phyloP scores from a whole-genome alignment of 1,284 basidiomycete species.

The Heterobasidion annosum region DNA sequence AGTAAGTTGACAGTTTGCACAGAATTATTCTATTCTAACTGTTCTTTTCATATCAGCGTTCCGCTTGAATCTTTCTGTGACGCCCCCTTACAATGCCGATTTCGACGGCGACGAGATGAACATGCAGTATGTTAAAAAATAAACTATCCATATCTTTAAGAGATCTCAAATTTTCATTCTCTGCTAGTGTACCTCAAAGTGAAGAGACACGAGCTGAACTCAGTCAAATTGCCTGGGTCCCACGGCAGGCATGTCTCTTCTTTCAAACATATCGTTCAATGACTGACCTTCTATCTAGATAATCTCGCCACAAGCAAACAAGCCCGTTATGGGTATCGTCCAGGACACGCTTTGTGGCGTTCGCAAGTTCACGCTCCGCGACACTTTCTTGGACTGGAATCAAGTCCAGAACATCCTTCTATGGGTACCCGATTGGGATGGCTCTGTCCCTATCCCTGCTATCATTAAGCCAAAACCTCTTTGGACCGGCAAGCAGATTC shows the following conservation, averaged over 20 bases:
- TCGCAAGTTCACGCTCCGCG: slow-evolving; percentile 94
- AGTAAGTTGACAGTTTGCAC: slow-evolving; percentile 46
- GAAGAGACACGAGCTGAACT: slow-evolving; percentile 99
- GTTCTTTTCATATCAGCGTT: slow-evolving; percentile 57
- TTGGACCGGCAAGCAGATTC: slow-evolving; percentile 97
- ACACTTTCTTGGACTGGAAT: slow-evolving; percentile 90
- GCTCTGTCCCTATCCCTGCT: slow-evolving; percentile 84
- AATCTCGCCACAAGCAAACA: slow-evolving; percentile 98
- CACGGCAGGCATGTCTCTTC: slow-evolving; percentile 61
- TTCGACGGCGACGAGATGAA: slow-evolving; percentile 99
- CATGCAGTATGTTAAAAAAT: slow-evolving; percentile 75
- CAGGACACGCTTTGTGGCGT: slow-evolving; percentile 98
- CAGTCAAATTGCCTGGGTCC: slow-evolving; percentile 99
- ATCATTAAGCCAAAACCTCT: slow-evolving; percentile 96
- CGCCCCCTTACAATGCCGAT: slow-evolving; percentile 91
- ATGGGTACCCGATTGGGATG: slow-evolving; percentile 98
- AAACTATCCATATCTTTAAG: not conserved
- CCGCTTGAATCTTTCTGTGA: slow-evolving; percentile 95
- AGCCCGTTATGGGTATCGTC: slow-evolving; percentile 99
- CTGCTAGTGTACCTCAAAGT: slow-evolving; percentile 83
- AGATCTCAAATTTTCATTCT: slow-evolving; percentile 1
- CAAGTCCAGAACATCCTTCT: slow-evolving; percentile 95
- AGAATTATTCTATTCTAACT: not conserved
- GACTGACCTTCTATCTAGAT: slow-evolving; percentile 47
- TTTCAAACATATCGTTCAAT: slow-evolving; percentile 1